A percentile compares a stretch with the other conserved stretches of the same genome.
Evolutionary conservation across 1,284 basidiomycete species (phyloP).

Genomic region (Kalmanozyma brasiliensis): DNA sequence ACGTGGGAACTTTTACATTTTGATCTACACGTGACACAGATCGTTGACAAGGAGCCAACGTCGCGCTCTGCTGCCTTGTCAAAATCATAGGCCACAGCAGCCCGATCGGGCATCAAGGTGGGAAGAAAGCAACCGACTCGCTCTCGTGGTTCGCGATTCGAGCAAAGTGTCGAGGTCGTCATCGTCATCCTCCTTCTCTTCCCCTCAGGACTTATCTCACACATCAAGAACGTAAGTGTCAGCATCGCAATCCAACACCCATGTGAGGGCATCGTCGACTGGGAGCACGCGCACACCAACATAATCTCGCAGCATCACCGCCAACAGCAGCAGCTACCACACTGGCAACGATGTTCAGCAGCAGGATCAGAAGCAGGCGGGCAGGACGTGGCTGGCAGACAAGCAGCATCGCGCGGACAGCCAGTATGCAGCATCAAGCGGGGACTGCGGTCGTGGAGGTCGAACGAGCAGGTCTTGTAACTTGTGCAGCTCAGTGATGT

Average conservation of each 20-base stretch:
- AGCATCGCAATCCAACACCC: neutral
- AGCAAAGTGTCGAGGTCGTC: slow-evolving; percentile 13
- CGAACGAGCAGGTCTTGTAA: too few relatives aligned
- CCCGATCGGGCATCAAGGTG: neutral
- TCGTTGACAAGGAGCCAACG: too few relatives aligned
- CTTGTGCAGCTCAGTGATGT: too few relatives aligned
- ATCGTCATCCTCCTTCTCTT: slow-evolving; percentile 3
- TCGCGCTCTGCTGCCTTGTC: slow-evolving; percentile 4
- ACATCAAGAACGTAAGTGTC: slow-evolving; percentile 46
- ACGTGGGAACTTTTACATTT: slow-evolving; percentile 17
- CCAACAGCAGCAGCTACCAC: slow-evolving; percentile 4
- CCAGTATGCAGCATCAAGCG: too few relatives aligned
- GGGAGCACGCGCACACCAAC: neutral
- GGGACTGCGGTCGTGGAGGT: too few relatives aligned
- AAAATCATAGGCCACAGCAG: neutral
- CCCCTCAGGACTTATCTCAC: slow-evolving; percentile 27
- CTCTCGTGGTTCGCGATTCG: neutral
- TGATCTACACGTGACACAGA: slow-evolving; percentile 4
- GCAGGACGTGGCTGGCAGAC: too few relatives aligned
- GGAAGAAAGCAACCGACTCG: slow-evolving; percentile 10
- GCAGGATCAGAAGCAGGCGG: neutral
- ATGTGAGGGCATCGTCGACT: neutral
- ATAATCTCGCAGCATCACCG: neutral
- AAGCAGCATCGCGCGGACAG: too few relatives aligned
- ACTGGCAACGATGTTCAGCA: neutral